Conservation (phyloP, 495 filamentous ascomycete species). For the Penicilliopsis zonata region DNA sequence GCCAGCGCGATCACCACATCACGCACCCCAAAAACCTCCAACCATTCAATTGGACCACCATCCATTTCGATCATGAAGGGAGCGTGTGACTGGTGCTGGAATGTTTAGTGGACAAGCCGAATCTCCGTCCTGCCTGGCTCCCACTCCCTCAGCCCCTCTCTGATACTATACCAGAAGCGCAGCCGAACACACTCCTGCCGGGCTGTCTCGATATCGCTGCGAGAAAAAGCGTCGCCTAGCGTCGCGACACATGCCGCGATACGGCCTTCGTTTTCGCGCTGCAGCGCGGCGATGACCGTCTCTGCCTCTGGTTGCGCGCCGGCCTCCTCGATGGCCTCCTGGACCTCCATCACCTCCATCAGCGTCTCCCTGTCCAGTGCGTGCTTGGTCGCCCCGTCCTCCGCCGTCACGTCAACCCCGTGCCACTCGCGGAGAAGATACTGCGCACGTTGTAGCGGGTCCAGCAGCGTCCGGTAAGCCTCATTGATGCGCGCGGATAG, state of each 20-base stretch:
- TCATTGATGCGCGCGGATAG: slow-evolving; percentile 72
- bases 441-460: slow-evolving; percentile 69
- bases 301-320: slow-evolving; percentile 40
- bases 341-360: slow-evolving; percentile 77
- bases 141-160: slow-evolving; percentile 71
- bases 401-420: slow-evolving; percentile 59
- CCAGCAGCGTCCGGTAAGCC: slow-evolving; percentile 71
- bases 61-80: no score
- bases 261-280: slow-evolving; percentile 53
- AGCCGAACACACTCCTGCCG: slow-evolving; percentile 60
- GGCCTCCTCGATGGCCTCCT: slow-evolving; percentile 70
- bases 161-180: slow-evolving; percentile 87
- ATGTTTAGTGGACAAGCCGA: slow-evolving; percentile 52
- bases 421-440: slow-evolving; percentile 60
- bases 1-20: no score
- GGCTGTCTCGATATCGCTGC: slow-evolving; percentile 54
- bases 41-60: no score
- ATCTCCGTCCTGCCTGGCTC: slow-evolving; percentile 59
- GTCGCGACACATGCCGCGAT: slow-evolving; percentile 44
- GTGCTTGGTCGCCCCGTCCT: slow-evolving; percentile 53
- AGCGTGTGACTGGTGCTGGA: no score
- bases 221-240: slow-evolving; percentile 51
- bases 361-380: slow-evolving; percentile 59
- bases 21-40: no score
- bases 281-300: slow-evolving; percentile 47